phyloP scores from a whole-genome alignment of 345 rosid species.

The Barbarea vulgaris region DNA sequence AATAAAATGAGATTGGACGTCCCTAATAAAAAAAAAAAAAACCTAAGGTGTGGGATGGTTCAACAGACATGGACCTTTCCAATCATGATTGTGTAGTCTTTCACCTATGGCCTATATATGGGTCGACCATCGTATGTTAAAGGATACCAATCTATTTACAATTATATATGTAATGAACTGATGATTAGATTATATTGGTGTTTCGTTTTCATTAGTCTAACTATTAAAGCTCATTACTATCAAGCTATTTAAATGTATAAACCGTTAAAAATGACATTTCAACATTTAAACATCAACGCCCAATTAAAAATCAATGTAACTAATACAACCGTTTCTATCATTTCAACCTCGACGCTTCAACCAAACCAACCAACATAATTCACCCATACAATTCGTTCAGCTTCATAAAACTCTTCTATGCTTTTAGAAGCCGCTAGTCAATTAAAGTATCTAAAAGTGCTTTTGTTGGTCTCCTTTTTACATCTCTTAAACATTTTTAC shows the following conservation, averaged over 20 bases:
- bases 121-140: conserved; percentile 25
- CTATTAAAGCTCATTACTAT: conserved; percentile 6
- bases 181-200: conserved; percentile 1
- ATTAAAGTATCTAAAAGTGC: conserved; percentile 33
- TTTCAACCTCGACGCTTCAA: conserved; percentile 38
- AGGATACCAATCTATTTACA: conserved; percentile 5
- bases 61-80: conserved; percentile 6
- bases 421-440: conserved; percentile 28
- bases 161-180: conserved; percentile 18
- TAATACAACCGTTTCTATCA: conserved; percentile 41
- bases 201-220: neutral
- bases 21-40: neutral
- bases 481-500: conserved; percentile 7
- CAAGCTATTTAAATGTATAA: conserved; percentile 6
- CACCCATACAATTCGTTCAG: neutral
- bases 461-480: conserved; percentile 24
- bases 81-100: conserved; percentile 31
- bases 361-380: conserved; percentile 32
- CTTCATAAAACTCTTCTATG: neutral
- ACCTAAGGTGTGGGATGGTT: neutral
- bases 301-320: conserved; percentile 22
- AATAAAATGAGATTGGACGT: neutral
- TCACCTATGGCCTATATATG: neutral
- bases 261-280: conserved; percentile 27
- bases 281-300: conserved; percentile 31